phyloP scores from a whole-genome alignment of 768 basidiomycete genomes.

The Udeniomyces megalosporus region DNA sequence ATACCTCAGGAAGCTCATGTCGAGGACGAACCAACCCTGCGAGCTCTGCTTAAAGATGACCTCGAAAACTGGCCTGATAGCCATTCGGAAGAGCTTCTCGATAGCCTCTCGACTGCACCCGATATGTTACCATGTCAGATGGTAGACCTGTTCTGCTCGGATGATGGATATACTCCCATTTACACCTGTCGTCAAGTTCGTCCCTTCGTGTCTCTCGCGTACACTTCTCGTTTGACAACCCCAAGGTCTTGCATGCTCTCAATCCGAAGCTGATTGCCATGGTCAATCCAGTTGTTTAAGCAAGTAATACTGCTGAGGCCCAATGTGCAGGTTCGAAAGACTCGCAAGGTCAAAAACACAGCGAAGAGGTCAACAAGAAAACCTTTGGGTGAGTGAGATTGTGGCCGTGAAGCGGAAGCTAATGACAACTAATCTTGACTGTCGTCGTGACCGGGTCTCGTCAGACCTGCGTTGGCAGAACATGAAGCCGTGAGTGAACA shows the following conservation, averaged over 20 bases:
- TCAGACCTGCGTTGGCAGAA: too few relatives aligned
- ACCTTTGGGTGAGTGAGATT: too few relatives aligned
- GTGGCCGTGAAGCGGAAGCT: too few relatives aligned
- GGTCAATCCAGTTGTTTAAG: not conserved
- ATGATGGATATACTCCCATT: not conserved
- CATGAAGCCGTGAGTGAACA: too few relatives aligned
- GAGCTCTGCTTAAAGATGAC: not conserved
- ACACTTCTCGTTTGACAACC: not conserved
- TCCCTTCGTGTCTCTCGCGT: not conserved
- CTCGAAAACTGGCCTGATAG: not conserved
- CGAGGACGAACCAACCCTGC: not conserved
- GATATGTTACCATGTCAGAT: slow-evolving; percentile 8
- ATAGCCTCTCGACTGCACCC: not conserved
- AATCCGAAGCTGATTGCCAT: too few relatives aligned
- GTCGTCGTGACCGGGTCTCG: too few relatives aligned
- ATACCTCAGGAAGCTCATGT: not conserved
- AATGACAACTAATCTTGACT: too few relatives aligned
- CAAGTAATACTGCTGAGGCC: not conserved
- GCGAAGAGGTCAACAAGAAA: not conserved
- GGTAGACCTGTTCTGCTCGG: not conserved
- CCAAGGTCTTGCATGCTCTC: too few relatives aligned
- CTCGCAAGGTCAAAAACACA: not conserved
- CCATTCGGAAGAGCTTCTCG: slow-evolving; percentile 3
- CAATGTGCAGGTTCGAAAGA: not conserved
- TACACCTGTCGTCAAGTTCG: not conserved